Conservation (phyloP, 108 stramenopile genomes). For the Parmales sp. region DNA sequence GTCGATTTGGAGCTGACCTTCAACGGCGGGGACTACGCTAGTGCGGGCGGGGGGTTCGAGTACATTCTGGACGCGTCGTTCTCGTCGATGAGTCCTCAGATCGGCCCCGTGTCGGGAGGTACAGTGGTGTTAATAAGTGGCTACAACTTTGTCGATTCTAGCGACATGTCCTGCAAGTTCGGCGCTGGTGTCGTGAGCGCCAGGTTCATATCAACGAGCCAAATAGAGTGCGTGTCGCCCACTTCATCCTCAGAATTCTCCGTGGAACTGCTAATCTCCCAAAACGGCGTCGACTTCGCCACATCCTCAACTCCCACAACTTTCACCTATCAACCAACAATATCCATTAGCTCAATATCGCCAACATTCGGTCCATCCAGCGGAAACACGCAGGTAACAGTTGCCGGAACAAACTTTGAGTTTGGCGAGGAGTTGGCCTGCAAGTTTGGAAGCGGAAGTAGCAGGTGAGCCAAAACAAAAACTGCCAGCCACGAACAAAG, state of each 20-base stretch:
- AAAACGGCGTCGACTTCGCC: constrained; percentile 14
- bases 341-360: constrained; percentile 10
- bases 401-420: background rate
- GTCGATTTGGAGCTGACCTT: background rate
- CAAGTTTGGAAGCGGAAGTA: background rate
- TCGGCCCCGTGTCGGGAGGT: background rate
- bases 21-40: background rate
- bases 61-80: constrained; percentile 14
- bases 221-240: background rate
- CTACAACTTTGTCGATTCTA: constrained; percentile 4
- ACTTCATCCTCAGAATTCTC: too few relatives aligned
- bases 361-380: constrained; percentile 10
- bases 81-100: background rate
- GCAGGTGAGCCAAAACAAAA: too few relatives aligned
- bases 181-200: background rate
- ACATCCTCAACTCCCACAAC: background rate
- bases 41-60: constrained; percentile 2
- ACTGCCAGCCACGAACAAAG: too few relatives aligned
- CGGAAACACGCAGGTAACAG: background rate
- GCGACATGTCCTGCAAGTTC: constrained; percentile 11
- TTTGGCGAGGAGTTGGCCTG: background rate
- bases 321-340: constrained; percentile 14
- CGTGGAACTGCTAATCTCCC: constrained; percentile 11
- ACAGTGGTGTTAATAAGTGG: background rate
- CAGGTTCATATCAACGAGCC: background rate